These are phyloP conservation scores for Papiliotrema nemorosa DNA, from an alignment of 1,284 basidiomycete genomes.

Conservation along the genomic window DNA sequence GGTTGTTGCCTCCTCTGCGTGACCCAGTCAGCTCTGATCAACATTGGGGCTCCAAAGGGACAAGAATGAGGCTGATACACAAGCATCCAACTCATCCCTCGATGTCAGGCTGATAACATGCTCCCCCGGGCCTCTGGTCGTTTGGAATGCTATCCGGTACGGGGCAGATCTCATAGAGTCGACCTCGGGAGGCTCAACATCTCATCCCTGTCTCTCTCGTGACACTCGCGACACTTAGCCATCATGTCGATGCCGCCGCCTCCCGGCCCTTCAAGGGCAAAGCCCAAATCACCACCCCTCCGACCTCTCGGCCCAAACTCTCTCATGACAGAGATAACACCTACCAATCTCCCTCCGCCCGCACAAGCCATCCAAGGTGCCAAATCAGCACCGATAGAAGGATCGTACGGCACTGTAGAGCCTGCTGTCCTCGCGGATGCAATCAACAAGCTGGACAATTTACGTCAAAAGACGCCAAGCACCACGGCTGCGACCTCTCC, in stretches of 20 bases:
- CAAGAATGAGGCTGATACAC: too few species aligned
- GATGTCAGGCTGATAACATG: too few species aligned
- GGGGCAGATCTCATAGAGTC: too few species aligned
- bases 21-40: too few species aligned
- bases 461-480: slow-evolving; percentile 28
- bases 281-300: slow-evolving; percentile 2
- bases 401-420: slow-evolving; percentile 17
- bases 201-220: too few species aligned
- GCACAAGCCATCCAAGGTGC: too few species aligned
- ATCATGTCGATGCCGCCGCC: slow-evolving; percentile 33
- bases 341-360: neutral
- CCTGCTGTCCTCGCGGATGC: slow-evolving; percentile 41
- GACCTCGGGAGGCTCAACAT: too few species aligned
- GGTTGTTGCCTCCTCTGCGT: neutral
- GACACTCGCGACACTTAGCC: too few species aligned
- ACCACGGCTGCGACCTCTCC: slow-evolving; percentile 27
- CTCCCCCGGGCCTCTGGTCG: too few species aligned
- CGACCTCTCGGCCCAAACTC: slow-evolving; percentile 18
- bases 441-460: slow-evolving; percentile 40
- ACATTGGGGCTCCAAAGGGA: too few species aligned
- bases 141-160: too few species aligned
- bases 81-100: too few species aligned
- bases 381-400: neutral
- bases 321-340: slow-evolving; percentile 15
- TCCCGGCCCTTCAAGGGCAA: slow-evolving; percentile 7